Evolutionary conservation across 768 basidiomycete genomes (phyloP).

Genomic region (Gymnopilus junonius): DNA sequence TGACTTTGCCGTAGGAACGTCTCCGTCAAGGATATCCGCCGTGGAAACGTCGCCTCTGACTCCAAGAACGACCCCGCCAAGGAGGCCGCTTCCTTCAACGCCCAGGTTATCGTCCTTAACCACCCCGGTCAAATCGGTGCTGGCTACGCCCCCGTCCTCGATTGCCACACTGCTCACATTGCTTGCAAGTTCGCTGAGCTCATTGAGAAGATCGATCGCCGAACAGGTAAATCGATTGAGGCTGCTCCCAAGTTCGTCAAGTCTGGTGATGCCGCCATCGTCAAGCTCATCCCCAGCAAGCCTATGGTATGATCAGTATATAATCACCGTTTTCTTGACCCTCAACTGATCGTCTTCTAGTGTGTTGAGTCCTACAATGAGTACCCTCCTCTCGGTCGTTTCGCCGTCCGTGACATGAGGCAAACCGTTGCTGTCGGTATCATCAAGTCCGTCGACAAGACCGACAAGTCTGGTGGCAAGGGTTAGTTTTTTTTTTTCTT

Average conservation of each 20-base stretch:
- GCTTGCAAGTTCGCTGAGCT: constrained; percentile 99
- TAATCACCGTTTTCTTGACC: neutral
- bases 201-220: constrained; percentile 99
- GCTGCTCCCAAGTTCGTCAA: constrained; percentile 95
- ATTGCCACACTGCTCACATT: constrained; percentile 99
- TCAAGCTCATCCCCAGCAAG: constrained; percentile 95
- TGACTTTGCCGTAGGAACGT: constrained; percentile 76
- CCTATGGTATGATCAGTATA: constrained; percentile 66
- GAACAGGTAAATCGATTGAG: constrained; percentile 94
- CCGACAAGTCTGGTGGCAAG: constrained; percentile 89
- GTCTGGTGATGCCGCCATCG: constrained; percentile 99
- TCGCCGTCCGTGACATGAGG: constrained; percentile 99
- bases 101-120: constrained; percentile 99
- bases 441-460: constrained; percentile 98
- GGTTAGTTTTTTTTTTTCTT: constrained; percentile 45
- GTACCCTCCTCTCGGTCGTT: constrained; percentile 99
- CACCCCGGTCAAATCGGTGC: constrained; percentile 99
- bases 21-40: constrained; percentile 99
- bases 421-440: constrained; percentile 99
- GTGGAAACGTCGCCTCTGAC: constrained; percentile 99
- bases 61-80: constrained; percentile 99
- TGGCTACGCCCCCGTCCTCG: constrained; percentile 98
- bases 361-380: constrained; percentile 83
- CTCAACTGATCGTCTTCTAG: constrained; percentile 10
- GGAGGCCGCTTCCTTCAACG: constrained; percentile 99